Percentiles rank a stretch among this genome's conserved stretches.
phyloP scores from a whole-genome alignment of 23 red algal genomes.

The Chondrus crispus region DNA sequence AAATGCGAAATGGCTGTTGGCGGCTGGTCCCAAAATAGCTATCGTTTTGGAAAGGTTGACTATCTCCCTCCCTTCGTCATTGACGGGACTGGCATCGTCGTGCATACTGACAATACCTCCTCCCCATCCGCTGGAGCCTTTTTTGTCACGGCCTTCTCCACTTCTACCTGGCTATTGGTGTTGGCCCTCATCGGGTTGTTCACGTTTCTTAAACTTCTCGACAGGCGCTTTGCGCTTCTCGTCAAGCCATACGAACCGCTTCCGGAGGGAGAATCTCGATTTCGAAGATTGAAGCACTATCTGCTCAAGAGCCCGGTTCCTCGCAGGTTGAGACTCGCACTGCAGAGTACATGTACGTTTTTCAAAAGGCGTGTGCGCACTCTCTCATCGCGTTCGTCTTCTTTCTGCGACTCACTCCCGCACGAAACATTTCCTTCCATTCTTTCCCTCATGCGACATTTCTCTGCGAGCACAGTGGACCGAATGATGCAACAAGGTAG shows the following conservation, averaged over 20 bases:
- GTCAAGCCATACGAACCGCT: not conserved
- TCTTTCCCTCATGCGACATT: no score
- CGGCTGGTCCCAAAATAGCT: not conserved
- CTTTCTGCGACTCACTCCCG: no score
- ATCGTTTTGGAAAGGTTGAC: not conserved
- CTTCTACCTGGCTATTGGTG: not conserved
- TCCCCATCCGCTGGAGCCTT: not conserved
- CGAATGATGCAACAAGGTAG: not conserved
- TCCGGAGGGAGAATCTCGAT: not conserved
- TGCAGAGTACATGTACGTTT: not conserved
- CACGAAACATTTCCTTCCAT: no score
- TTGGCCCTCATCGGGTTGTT: not conserved
- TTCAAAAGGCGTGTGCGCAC: no score
- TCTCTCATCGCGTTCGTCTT: no score
- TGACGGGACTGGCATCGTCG: conserved; percentile 6
- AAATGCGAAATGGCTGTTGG: conserved; percentile 36
- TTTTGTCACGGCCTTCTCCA: conserved; percentile 20
- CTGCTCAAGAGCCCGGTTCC: not conserved
- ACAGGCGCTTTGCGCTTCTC: not conserved
- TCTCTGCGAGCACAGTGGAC: not conserved
- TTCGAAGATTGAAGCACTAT: not conserved
- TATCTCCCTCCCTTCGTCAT: conserved; percentile 24
- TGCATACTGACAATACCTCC: not conserved
- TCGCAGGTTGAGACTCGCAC: not conserved
- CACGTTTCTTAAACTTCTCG: conserved; percentile 17